Percentiles rank a stretch among this genome's conserved stretches.
phyloP scores from a whole-genome alignment of 306 rosid genomes.

The Quercus dentata region DNA sequence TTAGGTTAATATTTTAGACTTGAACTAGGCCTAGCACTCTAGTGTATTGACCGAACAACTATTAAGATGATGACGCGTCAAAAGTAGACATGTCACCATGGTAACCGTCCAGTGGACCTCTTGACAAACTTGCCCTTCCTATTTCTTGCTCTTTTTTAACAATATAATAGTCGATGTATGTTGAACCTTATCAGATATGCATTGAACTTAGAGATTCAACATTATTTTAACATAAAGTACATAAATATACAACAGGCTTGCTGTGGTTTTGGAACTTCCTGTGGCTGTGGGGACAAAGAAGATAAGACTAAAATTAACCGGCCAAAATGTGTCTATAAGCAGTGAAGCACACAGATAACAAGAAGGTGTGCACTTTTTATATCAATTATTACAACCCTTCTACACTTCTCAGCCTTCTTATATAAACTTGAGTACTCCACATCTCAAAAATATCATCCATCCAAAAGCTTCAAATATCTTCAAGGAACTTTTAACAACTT shows the following conservation, averaged over 20 bases:
- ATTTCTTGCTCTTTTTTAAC: no score
- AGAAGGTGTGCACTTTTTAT: neutral
- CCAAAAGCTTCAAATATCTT: neutral
- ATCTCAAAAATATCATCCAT: neutral
- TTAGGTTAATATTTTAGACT: no score
- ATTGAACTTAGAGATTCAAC: neutral
- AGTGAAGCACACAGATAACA: no score
- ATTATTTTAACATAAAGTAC: no score
- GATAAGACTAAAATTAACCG: neutral
- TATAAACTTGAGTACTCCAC: neutral
- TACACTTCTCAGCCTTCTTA: neutral
- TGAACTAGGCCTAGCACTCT: no score
- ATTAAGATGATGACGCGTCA: no score
- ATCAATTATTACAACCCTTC: neutral
- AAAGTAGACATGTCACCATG: no score
- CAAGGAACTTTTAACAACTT: neutral
- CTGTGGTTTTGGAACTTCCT: slow-evolving; percentile 9
- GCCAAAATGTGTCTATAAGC: no score
- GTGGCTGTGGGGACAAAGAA: neutral
- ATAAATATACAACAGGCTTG: slow-evolving; percentile 12
- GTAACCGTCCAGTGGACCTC: no score
- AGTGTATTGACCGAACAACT: no score
- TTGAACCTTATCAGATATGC: neutral
- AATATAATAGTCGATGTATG: neutral
- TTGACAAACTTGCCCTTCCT: no score